phyloP scores from a whole-genome alignment of 805 yeast species.

The Suhomyces faveliae region DNA sequence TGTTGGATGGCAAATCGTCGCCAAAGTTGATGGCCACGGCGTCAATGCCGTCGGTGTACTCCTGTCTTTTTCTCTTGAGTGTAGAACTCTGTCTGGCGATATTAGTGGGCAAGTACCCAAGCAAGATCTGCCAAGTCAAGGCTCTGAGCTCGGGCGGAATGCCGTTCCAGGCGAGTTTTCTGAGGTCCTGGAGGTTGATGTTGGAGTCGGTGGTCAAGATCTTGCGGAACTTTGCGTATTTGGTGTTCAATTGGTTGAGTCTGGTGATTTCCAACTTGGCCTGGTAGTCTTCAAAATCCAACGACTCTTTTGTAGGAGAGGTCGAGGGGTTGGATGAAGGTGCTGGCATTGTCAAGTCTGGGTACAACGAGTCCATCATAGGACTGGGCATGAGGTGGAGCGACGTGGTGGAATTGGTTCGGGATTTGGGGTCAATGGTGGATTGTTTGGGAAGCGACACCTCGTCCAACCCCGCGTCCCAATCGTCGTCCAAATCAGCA shows the following conservation, averaged over 20 bases:
- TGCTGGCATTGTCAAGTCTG: constrained; percentile 33
- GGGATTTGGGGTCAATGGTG: not conserved
- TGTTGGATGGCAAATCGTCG: constrained; percentile 21
- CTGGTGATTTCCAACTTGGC: constrained; percentile 50
- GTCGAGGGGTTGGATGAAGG: constrained; percentile 2
- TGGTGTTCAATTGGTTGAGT: constrained; percentile 56
- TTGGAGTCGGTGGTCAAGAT: constrained; percentile 47
- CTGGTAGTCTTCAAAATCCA: constrained; percentile 42
- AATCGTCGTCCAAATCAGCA: constrained; percentile 82
- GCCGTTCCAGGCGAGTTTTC: constrained; percentile 91
- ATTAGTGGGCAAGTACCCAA: constrained; percentile 90
- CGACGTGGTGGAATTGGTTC: not conserved
- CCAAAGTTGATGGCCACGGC: constrained; percentile 53
- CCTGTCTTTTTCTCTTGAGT: constrained; percentile 76
- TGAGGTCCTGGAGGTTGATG: constrained; percentile 66
- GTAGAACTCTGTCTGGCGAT: constrained; percentile 69
- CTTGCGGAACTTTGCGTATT: constrained; percentile 65
- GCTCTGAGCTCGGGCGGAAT: constrained; percentile 81
- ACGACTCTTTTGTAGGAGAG: constrained; percentile 27
- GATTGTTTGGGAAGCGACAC: constrained; percentile 18
- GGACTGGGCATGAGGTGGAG: constrained; percentile 20
- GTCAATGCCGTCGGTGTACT: constrained; percentile 72
- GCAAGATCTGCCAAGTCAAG: constrained; percentile 80
- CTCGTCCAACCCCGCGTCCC: constrained; percentile 74
- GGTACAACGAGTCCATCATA: constrained; percentile 35